These are phyloP conservation scores for Ogataea pilisensis DNA, from an alignment of 805 yeast genomes.

Conservation along the genomic window DNA sequence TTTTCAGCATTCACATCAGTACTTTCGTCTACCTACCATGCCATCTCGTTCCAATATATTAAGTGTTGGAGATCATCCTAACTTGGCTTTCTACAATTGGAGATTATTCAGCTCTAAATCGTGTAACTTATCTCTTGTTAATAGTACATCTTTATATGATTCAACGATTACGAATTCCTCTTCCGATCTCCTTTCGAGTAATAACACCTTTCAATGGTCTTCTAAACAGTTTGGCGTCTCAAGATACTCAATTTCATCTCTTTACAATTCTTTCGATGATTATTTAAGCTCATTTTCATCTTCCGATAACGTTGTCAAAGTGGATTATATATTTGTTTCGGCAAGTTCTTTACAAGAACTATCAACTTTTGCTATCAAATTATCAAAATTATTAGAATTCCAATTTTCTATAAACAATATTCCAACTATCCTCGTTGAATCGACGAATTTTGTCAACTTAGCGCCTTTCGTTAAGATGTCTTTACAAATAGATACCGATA, in stretches of 20 bases:
- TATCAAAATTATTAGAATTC: slow-evolving; percentile 33
- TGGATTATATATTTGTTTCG: slow-evolving; percentile 45
- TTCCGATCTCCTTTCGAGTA: slow-evolving; percentile 2
- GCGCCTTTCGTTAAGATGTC: slow-evolving; percentile 61
- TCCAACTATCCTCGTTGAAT: slow-evolving; percentile 59
- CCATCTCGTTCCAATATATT: slow-evolving; percentile 28
- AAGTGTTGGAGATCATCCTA: slow-evolving; percentile 53
- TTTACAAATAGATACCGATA: slow-evolving; percentile 27
- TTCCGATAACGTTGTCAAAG: slow-evolving; percentile 18
- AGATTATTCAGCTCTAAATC: slow-evolving; percentile 43
- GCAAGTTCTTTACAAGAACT: slow-evolving; percentile 50
- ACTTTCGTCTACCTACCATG: no score
- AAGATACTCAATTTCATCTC: slow-evolving; percentile 22
- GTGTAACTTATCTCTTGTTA: slow-evolving; percentile 40
- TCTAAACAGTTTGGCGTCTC: slow-evolving; percentile 32
- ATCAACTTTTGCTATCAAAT: slow-evolving; percentile 36
- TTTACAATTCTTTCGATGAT: slow-evolving; percentile 23
- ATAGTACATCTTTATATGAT: slow-evolving; percentile 5
- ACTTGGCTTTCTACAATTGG: slow-evolving; percentile 58
- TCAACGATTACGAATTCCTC: slow-evolving; percentile 14
- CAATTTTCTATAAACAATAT: slow-evolving; percentile 25
- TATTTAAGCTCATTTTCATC: slow-evolving; percentile 14
- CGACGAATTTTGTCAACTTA: slow-evolving; percentile 66
- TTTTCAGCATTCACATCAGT: background rate
- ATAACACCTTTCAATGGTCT: slow-evolving; percentile 26